Percentiles rank a stretch among this genome's conserved stretches.
Conservation (phyloP, 345 rosid genomes). For the Eucalyptus tenuipes region DNA sequence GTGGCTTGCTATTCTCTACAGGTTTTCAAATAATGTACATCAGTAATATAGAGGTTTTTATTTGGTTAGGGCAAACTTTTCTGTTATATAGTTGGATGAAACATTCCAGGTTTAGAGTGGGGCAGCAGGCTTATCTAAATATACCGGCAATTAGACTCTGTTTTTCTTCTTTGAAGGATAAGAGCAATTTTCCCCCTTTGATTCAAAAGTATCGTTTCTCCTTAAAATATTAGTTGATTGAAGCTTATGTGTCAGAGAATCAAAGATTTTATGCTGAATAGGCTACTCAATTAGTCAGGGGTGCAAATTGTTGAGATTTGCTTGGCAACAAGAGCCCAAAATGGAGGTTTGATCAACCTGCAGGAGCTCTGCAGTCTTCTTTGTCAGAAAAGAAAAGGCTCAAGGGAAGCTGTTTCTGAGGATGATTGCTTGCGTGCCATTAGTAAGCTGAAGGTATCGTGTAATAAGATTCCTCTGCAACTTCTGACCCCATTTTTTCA, state of each 20-base stretch:
- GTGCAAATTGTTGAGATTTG: conserved; percentile 94
- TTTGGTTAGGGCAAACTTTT: neutral
- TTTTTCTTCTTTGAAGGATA: neutral
- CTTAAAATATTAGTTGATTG: neutral
- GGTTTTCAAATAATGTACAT: neutral
- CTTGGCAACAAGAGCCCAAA: conserved; percentile 75
- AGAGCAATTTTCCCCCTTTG: neutral
- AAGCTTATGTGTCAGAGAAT: neutral
- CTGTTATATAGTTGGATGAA: neutral
- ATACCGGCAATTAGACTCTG: neutral
- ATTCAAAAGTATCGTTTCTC: neutral
- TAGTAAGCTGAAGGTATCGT: conserved; percentile 73
- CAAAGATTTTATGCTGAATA: neutral
- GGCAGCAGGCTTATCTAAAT: neutral
- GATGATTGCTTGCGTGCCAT: conserved; percentile 96
- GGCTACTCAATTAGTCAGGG: conserved; percentile 42
- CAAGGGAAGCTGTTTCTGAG: conserved; percentile 75
- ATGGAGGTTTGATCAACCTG: conserved; percentile 85
- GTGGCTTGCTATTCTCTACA: neutral
- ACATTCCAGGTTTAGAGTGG: neutral
- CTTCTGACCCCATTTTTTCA: neutral
- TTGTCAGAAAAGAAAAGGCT: conserved; percentile 55
- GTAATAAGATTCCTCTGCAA: neutral
- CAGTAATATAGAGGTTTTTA: neutral
- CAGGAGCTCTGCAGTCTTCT: conserved; percentile 74